Evolutionary conservation across 2,329 filamentous ascomycete species (phyloP).

Genomic region (Aspergillus sp.): DNA sequence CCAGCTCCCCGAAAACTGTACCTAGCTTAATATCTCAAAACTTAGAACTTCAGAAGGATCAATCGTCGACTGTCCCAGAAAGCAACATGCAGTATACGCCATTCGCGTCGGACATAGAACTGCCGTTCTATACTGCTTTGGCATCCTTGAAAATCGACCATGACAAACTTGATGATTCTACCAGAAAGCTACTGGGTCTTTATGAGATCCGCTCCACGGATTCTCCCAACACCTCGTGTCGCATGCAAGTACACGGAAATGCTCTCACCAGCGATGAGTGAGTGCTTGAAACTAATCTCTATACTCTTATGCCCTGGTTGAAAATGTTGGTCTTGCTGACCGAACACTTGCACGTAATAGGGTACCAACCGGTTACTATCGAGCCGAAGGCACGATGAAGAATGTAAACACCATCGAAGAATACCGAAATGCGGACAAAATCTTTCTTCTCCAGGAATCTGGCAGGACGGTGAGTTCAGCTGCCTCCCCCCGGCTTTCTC

Average conservation of each 20-base stretch:
- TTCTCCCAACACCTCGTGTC: conserved; percentile 72
- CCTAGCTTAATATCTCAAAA: too few relatives aligned
- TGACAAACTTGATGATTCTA: conserved; percentile 94
- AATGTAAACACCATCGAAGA: conserved; percentile 97
- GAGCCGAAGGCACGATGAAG: conserved; percentile 89
- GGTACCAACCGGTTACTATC: conserved; percentile 67
- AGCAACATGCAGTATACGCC: conserved; percentile 71
- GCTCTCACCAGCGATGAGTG: conserved; percentile 82
- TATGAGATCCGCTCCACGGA: conserved; percentile 80
- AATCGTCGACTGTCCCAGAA: neutral
- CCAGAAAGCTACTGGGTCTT: conserved; percentile 78
- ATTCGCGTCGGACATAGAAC: conserved; percentile 90
- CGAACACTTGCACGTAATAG: conserved; percentile 40
- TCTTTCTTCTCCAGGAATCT: conserved; percentile 72
- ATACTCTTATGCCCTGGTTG: neutral
- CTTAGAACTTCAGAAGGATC: neutral
- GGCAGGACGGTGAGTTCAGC: conserved; percentile 66
- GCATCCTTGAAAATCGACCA: conserved; percentile 92
- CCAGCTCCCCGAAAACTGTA: too few relatives aligned
- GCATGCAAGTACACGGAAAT: conserved; percentile 86
- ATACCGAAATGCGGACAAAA: conserved; percentile 81
- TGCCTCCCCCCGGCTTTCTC: neutral
- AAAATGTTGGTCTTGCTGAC: conserved; percentile 4
- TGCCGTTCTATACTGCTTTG: conserved; percentile 92
- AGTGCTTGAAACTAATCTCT: conserved; percentile 37